A percentile compares a stretch with the other conserved stretches of the same genome.
phyloP scores from a whole-genome alignment of 73 alveolate species.

The Symbiodinium natans region DNA sequence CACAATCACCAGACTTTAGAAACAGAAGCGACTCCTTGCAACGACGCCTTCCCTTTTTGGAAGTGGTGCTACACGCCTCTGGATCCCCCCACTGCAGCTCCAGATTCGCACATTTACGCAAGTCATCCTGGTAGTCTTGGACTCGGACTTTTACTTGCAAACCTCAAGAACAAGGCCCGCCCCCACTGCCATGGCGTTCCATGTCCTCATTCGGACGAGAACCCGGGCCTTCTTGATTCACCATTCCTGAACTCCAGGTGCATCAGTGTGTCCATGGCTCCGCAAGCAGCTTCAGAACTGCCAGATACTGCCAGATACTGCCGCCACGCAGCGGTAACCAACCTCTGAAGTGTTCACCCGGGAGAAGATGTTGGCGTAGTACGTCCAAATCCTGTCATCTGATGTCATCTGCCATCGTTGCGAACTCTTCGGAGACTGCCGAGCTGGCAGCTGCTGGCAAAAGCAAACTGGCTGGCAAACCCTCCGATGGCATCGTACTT shows the following conservation, averaged over 20 bases:
- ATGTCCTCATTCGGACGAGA: conserved; percentile 74
- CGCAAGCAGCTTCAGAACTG: background rate
- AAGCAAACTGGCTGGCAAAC: background rate
- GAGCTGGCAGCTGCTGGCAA: background rate
- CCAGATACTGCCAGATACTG: background rate
- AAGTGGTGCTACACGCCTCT: no score
- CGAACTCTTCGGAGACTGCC: no score
- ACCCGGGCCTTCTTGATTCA: conserved; percentile 81
- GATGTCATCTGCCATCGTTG: background rate
- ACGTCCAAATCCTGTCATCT: conserved; percentile 59
- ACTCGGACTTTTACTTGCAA: no score
- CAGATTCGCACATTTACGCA: no score
- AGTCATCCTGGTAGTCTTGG: no score
- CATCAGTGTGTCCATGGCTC: background rate
- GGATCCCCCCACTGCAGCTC: no score
- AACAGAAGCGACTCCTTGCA: no score
- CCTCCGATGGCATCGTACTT: conserved; percentile 59
- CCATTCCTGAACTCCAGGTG: conserved; percentile 15
- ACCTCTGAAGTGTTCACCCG: conserved; percentile 88
- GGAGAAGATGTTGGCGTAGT: conserved; percentile 75
- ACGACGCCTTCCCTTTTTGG: no score
- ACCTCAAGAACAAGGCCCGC: no score
- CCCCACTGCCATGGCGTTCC: no score
- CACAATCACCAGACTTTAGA: no score
- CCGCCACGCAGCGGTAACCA: conserved; percentile 38